Percentiles rank a stretch among this genome's conserved stretches.
These are phyloP conservation scores for Lasiodiplodia theobromae DNA, from an alignment of 2,329 filamentous ascomycete genomes.

Conservation along the genomic window DNA sequence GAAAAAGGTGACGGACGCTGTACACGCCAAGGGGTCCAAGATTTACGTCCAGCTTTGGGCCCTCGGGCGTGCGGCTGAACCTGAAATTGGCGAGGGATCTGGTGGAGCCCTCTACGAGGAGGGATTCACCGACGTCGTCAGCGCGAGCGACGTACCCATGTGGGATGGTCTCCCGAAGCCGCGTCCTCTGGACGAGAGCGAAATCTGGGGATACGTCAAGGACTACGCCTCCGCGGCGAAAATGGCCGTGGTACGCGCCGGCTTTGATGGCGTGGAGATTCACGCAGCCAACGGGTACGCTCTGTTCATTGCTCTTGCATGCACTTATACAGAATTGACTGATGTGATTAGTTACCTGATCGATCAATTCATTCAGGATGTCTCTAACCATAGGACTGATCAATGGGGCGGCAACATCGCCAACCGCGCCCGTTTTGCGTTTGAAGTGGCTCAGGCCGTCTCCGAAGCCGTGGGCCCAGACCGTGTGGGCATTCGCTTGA, in stretches of 20 bases:
- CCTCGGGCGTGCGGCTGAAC: conserved; percentile 62
- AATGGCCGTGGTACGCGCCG: conserved; percentile 54
- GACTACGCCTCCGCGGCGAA: conserved; percentile 53
- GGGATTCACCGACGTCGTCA: not conserved
- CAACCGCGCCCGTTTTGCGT: conserved; percentile 59
- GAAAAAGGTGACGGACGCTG: conserved; percentile 66
- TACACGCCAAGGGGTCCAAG: conserved; percentile 65
- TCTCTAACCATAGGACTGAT: conserved; percentile 61
- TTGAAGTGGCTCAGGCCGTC: conserved; percentile 62
- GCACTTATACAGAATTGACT: not conserved
- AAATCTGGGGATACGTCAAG: conserved; percentile 47
- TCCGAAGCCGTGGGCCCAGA: conserved; percentile 59
- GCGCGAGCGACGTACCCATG: not conserved
- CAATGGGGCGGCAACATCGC: conserved; percentile 56
- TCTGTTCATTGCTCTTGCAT: not conserved
- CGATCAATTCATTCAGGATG: conserved; percentile 69
- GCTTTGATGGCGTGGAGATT: conserved; percentile 69
- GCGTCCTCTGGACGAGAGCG: conserved; percentile 46
- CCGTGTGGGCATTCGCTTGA: conserved; percentile 63
- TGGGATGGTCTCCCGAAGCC: conserved; percentile 38
- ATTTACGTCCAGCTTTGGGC: conserved; percentile 70
- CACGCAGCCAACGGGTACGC: conserved; percentile 62
- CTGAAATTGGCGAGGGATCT: conserved; percentile 42
- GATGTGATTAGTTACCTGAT: conserved; percentile 63
- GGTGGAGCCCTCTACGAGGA: conserved; percentile 34